Percentiles rank a stretch among this genome's conserved stretches.
Evolutionary conservation across 2,329 filamentous ascomycete species (phyloP).

Genomic region (Leptographium procerum): DNA sequence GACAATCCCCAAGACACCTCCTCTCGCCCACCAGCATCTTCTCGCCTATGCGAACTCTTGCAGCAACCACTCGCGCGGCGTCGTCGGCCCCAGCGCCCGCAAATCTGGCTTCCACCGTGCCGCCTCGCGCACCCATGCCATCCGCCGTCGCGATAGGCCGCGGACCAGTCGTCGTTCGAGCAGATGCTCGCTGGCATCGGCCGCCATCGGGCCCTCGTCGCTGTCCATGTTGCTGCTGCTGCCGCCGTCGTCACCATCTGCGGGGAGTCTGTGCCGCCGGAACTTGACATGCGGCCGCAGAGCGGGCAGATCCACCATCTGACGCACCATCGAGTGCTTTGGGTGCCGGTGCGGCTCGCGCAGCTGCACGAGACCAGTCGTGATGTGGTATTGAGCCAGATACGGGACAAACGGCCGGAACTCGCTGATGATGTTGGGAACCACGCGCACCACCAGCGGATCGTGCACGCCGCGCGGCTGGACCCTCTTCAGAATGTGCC

Average conservation of each 20-base stretch:
- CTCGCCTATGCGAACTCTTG: slow-evolving; percentile 9
- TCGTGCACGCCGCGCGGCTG: slow-evolving; percentile 8
- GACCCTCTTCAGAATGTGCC: slow-evolving; percentile 13
- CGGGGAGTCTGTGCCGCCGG: not conserved
- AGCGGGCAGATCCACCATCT: slow-evolving; percentile 2
- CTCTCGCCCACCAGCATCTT: not conserved
- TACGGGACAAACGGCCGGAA: slow-evolving; percentile 34
- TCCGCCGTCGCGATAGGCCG: not conserved
- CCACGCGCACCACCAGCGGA: slow-evolving; percentile 6
- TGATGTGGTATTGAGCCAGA: slow-evolving; percentile 22
- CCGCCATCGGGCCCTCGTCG: not conserved
- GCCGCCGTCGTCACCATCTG: not conserved
- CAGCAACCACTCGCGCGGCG: slow-evolving; percentile 4
- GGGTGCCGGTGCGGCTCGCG: slow-evolving; percentile 11
- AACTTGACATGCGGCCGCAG: slow-evolving; percentile 3
- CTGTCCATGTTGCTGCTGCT: not conserved
- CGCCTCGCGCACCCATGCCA: not conserved
- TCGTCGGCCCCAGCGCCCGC: not conserved
- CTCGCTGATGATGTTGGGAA: slow-evolving; percentile 34
- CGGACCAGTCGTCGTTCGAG: not conserved
- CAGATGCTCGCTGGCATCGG: not conserved
- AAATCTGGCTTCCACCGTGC: not conserved
- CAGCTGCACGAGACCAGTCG: slow-evolving; percentile 28
- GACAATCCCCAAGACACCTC: too few species aligned
- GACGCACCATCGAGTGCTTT: not conserved